phyloP scores from a whole-genome alignment of 2,329 filamentous ascomycete genomes.

The Pseudocercospora fuligena region DNA sequence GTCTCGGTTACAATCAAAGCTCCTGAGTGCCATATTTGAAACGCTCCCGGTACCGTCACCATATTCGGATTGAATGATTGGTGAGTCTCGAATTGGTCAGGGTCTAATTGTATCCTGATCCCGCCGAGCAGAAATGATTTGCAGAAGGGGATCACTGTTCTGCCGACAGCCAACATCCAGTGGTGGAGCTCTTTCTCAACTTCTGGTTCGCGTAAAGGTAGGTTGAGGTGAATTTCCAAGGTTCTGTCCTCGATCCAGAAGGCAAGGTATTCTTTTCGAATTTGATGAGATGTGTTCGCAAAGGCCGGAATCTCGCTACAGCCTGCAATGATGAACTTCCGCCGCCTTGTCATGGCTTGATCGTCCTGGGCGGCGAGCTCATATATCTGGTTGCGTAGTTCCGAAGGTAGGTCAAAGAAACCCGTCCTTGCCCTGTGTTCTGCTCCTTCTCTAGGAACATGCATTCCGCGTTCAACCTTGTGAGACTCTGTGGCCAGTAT shows the following conservation, averaged over 20 bases:
- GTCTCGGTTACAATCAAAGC: neutral
- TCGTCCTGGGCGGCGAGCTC: neutral
- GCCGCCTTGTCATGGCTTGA: neutral
- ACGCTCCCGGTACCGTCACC: neutral
- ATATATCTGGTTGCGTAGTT: constrained; percentile 26
- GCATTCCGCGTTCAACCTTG: neutral
- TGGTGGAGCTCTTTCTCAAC: neutral
- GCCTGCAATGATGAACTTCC: neutral
- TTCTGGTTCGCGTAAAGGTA: neutral
- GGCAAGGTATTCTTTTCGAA: neutral
- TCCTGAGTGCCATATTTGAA: neutral
- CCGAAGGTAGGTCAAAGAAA: constrained; percentile 18
- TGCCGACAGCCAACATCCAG: neutral
- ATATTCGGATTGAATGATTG: neutral
- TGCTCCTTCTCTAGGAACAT: neutral
- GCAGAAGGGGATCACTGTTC: neutral
- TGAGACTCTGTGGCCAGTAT: neutral
- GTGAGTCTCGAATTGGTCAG: neutral
- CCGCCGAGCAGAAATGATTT: neutral
- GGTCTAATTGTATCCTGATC: neutral
- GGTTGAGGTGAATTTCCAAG: constrained; percentile 3
- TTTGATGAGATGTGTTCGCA: neutral
- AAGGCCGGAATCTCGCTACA: neutral
- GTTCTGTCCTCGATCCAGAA: neutral
- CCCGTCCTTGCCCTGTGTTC: neutral